Conservation (phyloP, 148 eudicot species). For the Rhododendron williamsianum region DNA sequence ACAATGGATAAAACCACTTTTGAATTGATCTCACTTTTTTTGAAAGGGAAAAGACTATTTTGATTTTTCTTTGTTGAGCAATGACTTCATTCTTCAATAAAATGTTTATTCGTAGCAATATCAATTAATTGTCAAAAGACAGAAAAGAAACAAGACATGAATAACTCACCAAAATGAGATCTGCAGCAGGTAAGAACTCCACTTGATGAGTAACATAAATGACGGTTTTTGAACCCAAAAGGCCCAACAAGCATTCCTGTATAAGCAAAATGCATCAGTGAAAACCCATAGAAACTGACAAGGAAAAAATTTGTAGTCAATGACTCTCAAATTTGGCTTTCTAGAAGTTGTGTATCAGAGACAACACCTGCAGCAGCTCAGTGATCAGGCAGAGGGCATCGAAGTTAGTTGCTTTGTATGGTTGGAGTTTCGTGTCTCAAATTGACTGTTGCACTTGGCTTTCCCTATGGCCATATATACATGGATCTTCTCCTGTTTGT, state of each 20-base stretch:
- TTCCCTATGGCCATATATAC: too few relatives aligned
- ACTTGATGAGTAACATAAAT: slow-evolving; percentile 60
- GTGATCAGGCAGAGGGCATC: too few relatives aligned
- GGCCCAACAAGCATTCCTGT: slow-evolving; percentile 50
- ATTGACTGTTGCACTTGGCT: too few relatives aligned
- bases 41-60: background rate
- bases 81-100: background rate
- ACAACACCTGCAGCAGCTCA: too few relatives aligned
- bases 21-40: background rate
- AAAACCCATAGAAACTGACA: background rate
- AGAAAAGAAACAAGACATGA: background rate
- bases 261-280: background rate
- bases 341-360: too few relatives aligned
- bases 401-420: too few relatives aligned
- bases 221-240: slow-evolving; percentile 40
- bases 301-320: too few relatives aligned
- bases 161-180: slow-evolving; percentile 46
- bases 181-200: slow-evolving; percentile 18
- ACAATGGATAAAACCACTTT: background rate
- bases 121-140: background rate
- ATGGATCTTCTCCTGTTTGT: too few relatives aligned
- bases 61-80: background rate
- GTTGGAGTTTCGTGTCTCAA: too few relatives aligned
- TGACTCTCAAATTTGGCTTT: background rate
- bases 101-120: background rate